These are phyloP conservation scores for Friedmanniomyces endolithicus DNA, from an alignment of 495 filamentous ascomycete genomes.

Conservation along the genomic window DNA sequence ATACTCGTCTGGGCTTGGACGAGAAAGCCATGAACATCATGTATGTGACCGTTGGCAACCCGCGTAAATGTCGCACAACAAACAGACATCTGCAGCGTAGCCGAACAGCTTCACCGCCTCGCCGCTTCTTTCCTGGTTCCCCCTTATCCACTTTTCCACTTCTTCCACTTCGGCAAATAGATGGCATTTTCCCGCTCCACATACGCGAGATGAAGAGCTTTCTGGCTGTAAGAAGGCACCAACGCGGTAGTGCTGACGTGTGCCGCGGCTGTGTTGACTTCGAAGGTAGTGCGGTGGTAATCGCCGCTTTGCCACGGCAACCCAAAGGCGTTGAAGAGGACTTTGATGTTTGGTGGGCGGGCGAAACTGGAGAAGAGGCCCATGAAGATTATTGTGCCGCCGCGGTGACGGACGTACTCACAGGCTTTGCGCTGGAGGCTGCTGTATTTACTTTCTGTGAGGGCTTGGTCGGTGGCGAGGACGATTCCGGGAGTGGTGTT, in stretches of 20 bases:
- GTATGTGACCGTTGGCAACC: too few relatives aligned
- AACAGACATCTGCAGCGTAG: too few relatives aligned
- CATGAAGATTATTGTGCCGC: background rate
- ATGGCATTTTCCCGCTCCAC: too few relatives aligned
- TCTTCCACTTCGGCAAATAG: too few relatives aligned
- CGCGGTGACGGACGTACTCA: background rate
- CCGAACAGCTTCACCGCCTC: too few relatives aligned
- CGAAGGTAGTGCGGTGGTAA: constrained; percentile 29
- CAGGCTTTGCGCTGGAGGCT: background rate
- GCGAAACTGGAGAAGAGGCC: background rate
- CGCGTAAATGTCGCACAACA: too few relatives aligned
- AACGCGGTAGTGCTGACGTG: background rate
- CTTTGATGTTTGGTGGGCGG: constrained; percentile 8
- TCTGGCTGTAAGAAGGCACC: too few relatives aligned
- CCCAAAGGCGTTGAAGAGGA: constrained; percentile 25
- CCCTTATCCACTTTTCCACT: too few relatives aligned
- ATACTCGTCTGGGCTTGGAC: too few relatives aligned
- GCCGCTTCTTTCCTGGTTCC: too few relatives aligned
- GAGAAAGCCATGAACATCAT: too few relatives aligned
- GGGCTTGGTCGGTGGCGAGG: background rate
- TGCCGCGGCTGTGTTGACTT: background rate
- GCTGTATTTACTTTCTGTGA: background rate
- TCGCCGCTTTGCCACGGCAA: constrained; percentile 32
- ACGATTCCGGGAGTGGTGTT: background rate
- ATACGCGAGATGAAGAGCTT: too few relatives aligned